Evolutionary conservation across 1,139 yeast species (phyloP), one percentile per base, ranked within the genome.

Genomic region (Magnusiomyces suaveolens): DNA sequence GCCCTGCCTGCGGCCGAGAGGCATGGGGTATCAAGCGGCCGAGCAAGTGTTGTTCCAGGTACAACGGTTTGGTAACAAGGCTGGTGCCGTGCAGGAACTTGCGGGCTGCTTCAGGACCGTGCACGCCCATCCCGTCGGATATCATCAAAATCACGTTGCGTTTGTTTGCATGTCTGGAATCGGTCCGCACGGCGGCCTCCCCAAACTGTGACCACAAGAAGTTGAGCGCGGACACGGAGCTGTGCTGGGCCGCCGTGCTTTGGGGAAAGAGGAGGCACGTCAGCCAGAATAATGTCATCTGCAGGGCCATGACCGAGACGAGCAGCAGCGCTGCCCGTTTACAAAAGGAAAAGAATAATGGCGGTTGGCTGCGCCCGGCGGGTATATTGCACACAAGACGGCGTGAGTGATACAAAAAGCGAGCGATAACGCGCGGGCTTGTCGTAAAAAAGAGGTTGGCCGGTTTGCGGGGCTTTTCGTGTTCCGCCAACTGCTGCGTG

Each of bases 71-170:
- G 60, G 78, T 76, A 49, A 69, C n/a, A n/a, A n/a, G n/a, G n/a
- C n/a, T n/a, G n/a, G n/a, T n/a, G n/a, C n/a, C n/a, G n/a, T n/a
- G n/a, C n/a, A n/a, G n/a, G n/a, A n/a, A n/a, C n/a, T n/a, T n/a
- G 53, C 83, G 80, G 1, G 95, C 82, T 65, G 87, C 70, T 4
- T 89, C 81, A 57, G 87, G 68, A 2, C 92, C 82, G 0, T 94
- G 84, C 1, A 95, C 95, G 0, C 96, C 96, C 84, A 87, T 87
- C 26, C 96, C 96, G 68, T 88, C 96, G 1, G 95, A 83, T 23
- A 88, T 94, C 80, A 87, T 82, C 73, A 88, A 85, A 51, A 88
- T 84, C 54, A 87, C 77, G 63, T 87, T 87, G 63, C 79, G 80
- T 61, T 69, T 69, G 43, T 54, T 55, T 47, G n/a, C n/a, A n/a